Percentiles rank a stretch among this genome's conserved stretches.
phyloP scores from a whole-genome alignment of 2,329 filamentous ascomycete genomes.

The Xylaria arbuscula region DNA sequence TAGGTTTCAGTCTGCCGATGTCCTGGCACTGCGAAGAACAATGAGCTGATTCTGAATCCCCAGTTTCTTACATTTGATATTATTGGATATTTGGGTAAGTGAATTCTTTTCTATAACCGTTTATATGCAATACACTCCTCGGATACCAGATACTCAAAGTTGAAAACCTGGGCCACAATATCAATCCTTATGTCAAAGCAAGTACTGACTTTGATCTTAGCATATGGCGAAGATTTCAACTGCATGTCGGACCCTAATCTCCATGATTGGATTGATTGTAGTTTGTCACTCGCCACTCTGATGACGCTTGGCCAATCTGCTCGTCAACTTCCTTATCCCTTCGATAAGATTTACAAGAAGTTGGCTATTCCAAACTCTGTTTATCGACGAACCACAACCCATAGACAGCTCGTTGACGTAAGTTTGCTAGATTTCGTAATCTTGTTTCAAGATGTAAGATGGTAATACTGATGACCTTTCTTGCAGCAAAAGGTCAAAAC shows the following conservation, averaged over 20 bases:
- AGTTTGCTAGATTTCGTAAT: neutral
- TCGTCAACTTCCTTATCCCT: neutral
- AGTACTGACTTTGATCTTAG: neutral
- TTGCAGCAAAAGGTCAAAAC: slow-evolving; percentile 1
- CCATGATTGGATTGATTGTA: slow-evolving; percentile 7
- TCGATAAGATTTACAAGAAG: neutral
- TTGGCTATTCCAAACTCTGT: neutral
- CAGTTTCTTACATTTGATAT: slow-evolving; percentile 3
- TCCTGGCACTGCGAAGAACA: neutral
- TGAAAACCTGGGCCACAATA: neutral
- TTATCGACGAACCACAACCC: neutral
- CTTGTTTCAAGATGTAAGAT: neutral
- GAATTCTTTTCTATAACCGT: neutral
- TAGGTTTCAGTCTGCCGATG: neutral
- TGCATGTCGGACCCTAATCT: neutral
- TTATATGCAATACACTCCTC: neutral
- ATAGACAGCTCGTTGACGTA: slow-evolving; percentile 1
- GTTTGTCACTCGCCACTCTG: neutral
- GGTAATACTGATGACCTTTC: neutral
- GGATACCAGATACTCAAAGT: neutral
- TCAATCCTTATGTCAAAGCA: neutral
- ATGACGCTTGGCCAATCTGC: slow-evolving; percentile 4
- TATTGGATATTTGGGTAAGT: neutral
- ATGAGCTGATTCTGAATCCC: neutral
- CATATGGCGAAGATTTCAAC: neutral